Percentiles rank a stretch among this genome's conserved stretches.
phyloP scores from a whole-genome alignment of 2,329 filamentous ascomycete genomes.

The Lithohypha guttulata region DNA sequence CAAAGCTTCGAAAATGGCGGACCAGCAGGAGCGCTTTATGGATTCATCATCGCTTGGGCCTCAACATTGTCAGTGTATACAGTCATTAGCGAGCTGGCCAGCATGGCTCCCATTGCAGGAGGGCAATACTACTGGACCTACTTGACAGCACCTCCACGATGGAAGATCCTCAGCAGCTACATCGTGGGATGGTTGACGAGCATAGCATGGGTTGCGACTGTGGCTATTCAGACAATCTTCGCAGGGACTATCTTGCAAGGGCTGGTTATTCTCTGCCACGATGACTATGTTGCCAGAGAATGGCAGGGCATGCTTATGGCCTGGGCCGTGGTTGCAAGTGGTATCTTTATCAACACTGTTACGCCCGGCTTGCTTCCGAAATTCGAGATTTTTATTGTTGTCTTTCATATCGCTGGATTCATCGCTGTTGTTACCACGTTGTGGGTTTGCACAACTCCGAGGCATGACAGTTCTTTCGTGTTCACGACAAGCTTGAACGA shows the following conservation, averaged over 20 bases:
- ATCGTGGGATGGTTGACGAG: constrained; percentile 35
- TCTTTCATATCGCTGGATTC: constrained; percentile 38
- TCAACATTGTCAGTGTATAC: constrained; percentile 39
- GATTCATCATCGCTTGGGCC: constrained; percentile 42
- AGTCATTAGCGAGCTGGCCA: constrained; percentile 38
- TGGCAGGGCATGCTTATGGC: constrained; percentile 34
- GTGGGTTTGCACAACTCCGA: constrained; percentile 24
- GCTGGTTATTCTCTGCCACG: constrained; percentile 29
- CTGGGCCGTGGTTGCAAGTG: constrained; percentile 28
- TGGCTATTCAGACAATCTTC: constrained; percentile 34
- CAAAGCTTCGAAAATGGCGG: constrained; percentile 36
- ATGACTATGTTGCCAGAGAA: constrained; percentile 25
- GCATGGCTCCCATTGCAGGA: constrained; percentile 37
- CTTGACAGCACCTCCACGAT: constrained; percentile 33
- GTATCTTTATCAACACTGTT: constrained; percentile 34
- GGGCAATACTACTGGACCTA: constrained; percentile 40
- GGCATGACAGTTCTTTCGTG: constrained; percentile 24
- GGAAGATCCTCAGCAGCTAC: constrained; percentile 34
- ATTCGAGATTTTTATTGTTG: constrained; percentile 34
- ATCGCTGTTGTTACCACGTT: constrained; percentile 33
- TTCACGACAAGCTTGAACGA: constrained; percentile 27
- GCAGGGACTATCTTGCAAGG: constrained; percentile 34
- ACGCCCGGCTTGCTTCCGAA: constrained; percentile 32
- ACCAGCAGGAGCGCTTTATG: constrained; percentile 40
- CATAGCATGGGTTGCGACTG: constrained; percentile 34